Evolutionary conservation across 495 filamentous ascomycete species (phyloP), one percentile per base, ranked within the genome.

Genomic region (Talaromyces stipitatus): DNA sequence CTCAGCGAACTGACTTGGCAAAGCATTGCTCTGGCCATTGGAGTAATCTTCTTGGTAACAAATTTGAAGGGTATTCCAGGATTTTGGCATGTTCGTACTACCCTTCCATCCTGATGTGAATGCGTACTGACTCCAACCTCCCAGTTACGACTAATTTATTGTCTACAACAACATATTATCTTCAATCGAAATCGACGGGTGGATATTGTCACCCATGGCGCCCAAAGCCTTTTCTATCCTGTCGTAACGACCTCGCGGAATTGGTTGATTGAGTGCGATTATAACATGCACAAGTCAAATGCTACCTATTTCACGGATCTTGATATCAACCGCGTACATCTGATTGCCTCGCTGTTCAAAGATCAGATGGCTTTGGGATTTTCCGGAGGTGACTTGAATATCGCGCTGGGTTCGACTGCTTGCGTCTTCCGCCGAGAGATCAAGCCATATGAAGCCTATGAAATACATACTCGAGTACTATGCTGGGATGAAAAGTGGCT

Each of bases 211-310:
- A 69, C 65, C 3, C 28, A 29, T 29, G 28, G 28, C 28, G 28
- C 28, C 18, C 71, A 73, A 62, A 74, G 69, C 2, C 80, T 29
- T 80, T 81, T 63, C 62, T 66, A 14, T 75, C 78, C 5, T 50
- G 76, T 29, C 71, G 79, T 22, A 72, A 70, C 11, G 56, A 69
- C 62, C 27, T 66, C 71, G 24, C 68, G 69, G 60, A 67, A 71
- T n/a, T 59, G 66, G 0, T 65, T 86, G 4, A 72, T 80, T 62
- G 88, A 91, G 65, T 83, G 79, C 62, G 88, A 91, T 69, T 87
- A 89, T 70, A 91, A 91, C 72, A 58, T 87, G 28, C 88, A 91
- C 77, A 91, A 92, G 65, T 85, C 80, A 61, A 92, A 92, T 74
- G 81, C 75, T 56, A 92, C 88, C 5, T 92, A 90, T 76, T 91